A percentile compares a stretch with the other conserved stretches of the same genome.
phyloP scores from a whole-genome alignment of 1,139 yeast genomes.

The Candida glucosophila region DNA sequence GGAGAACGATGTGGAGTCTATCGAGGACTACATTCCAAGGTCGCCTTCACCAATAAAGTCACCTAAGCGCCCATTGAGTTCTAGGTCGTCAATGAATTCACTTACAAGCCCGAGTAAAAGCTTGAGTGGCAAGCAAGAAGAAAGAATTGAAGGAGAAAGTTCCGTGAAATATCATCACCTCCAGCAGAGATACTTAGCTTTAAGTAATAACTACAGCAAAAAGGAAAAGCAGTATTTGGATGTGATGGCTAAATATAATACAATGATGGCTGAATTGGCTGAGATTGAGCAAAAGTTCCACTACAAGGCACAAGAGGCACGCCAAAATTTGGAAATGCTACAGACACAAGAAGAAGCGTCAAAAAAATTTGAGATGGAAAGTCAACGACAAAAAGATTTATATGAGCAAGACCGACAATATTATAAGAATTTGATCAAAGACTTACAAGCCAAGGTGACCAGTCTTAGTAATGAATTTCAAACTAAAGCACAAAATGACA shows the following conservation, averaged over 20 bases:
- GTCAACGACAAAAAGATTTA: slow-evolving; percentile 17
- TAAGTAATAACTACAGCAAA: slow-evolving; percentile 8
- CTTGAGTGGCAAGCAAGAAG: too few relatives aligned
- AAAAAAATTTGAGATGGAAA: slow-evolving; percentile 13
- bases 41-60: slow-evolving; percentile 3
- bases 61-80: slow-evolving; percentile 5
- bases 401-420: slow-evolving; percentile 21
- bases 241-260: slow-evolving; percentile 14
- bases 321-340: slow-evolving; percentile 13
- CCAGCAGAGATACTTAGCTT: slow-evolving; percentile 3
- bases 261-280: slow-evolving; percentile 12
- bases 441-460: slow-evolving; percentile 20
- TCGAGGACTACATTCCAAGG: slow-evolving; percentile 2
- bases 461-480: slow-evolving; percentile 17
- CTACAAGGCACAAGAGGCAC: slow-evolving; percentile 8
- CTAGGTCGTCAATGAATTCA: slow-evolving; percentile 6
- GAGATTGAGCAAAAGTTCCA: slow-evolving; percentile 16
- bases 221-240: slow-evolving; percentile 23
- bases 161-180: too few relatives aligned
- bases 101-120: slow-evolving; percentile 4
- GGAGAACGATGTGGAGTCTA: slow-evolving; percentile 5
- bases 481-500: slow-evolving; percentile 1
- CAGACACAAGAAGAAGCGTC: slow-evolving; percentile 14
- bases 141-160: slow-evolving; percentile 3
- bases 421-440: slow-evolving; percentile 25